A percentile compares a stretch with the other conserved stretches of the same genome.
phyloP scores from a whole-genome alignment of 108 stramenopile genomes.

The Fragilariopsis cylindrus region DNA sequence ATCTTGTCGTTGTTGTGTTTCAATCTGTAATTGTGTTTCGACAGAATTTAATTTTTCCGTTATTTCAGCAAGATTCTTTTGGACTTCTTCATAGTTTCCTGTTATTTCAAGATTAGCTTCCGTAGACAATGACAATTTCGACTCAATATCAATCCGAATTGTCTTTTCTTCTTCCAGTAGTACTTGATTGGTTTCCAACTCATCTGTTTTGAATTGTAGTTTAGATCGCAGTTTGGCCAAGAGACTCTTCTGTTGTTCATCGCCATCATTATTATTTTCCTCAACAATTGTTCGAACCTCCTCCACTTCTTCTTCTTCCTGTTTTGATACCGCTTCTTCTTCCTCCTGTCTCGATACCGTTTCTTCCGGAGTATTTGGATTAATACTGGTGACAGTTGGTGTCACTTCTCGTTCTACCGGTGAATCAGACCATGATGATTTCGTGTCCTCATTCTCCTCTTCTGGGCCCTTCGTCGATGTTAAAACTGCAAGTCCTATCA shows the following conservation, averaged over 20 bases:
- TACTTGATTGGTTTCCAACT: not conserved
- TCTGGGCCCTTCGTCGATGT: too few relatives aligned
- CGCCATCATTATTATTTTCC: not conserved
- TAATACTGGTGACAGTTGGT: too few relatives aligned
- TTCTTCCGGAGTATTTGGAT: too few relatives aligned
- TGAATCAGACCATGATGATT: too few relatives aligned
- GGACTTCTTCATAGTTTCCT: not conserved
- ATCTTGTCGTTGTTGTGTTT: not conserved
- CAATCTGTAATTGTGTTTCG: not conserved
- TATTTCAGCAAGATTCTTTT: not conserved
- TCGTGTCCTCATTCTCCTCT: too few relatives aligned
- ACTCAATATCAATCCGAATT: not conserved
- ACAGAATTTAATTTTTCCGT: slow-evolving; percentile 1
- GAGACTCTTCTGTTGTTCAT: not conserved
- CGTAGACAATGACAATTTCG: not conserved
- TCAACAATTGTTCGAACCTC: too few relatives aligned
- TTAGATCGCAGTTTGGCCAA: slow-evolving; percentile 3
- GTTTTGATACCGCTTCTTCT: too few relatives aligned
- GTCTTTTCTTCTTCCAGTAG: not conserved
- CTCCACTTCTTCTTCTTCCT: too few relatives aligned
- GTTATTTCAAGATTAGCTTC: not conserved
- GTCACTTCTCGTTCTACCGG: too few relatives aligned
- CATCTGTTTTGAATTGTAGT: not conserved
- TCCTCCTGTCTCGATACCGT: too few relatives aligned
- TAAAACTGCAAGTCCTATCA: too few relatives aligned